A percentile compares a stretch with the other conserved stretches of the same genome.
These are phyloP conservation scores for Orbilia blumenaviensis DNA, from an alignment of 2,329 filamentous ascomycete species.

Conservation along the genomic window DNA sequence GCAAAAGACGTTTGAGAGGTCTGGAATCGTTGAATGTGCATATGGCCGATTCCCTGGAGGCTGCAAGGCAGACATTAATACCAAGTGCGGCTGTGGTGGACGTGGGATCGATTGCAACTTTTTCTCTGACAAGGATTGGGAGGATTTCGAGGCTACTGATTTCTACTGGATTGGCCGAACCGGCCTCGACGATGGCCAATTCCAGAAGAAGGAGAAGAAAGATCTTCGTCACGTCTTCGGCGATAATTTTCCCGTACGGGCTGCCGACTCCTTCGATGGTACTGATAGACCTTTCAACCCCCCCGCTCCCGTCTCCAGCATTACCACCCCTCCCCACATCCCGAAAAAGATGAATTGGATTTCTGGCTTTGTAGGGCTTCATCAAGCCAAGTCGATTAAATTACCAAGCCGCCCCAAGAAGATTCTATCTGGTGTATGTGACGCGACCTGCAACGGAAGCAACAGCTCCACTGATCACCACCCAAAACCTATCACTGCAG, in stretches of 20 bases:
- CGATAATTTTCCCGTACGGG: constrained; percentile 44
- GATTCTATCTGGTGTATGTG: constrained; percentile 22
- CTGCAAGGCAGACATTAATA: constrained; percentile 39
- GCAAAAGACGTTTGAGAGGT: constrained; percentile 24
- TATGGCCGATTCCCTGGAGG: constrained; percentile 51
- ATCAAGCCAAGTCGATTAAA: constrained; percentile 35
- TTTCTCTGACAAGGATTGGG: constrained; percentile 45
- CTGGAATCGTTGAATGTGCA: constrained; percentile 43
- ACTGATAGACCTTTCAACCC: constrained; percentile 14
- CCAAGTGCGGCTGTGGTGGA: constrained; percentile 44
- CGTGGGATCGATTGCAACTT: constrained; percentile 49
- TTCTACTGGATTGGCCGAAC: constrained; percentile 49
- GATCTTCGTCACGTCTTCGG: constrained; percentile 50
- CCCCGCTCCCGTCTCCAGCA: neutral
- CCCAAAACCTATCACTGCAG: constrained; percentile 9
- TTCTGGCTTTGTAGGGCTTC: constrained; percentile 17
- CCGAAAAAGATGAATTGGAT: constrained; percentile 39
- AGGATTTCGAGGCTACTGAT: constrained; percentile 49
- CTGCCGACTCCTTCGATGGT: constrained; percentile 36
- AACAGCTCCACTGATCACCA: constrained; percentile 34
- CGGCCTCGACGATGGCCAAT: constrained; percentile 28
- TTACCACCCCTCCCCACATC: constrained; percentile 4
- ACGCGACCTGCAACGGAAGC: constrained; percentile 19
- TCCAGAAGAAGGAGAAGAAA: constrained; percentile 49
- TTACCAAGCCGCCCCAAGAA: constrained; percentile 32